phyloP scores from a whole-genome alignment of 1,284 basidiomycete genomes.

The Coriolopsis trogii region DNA sequence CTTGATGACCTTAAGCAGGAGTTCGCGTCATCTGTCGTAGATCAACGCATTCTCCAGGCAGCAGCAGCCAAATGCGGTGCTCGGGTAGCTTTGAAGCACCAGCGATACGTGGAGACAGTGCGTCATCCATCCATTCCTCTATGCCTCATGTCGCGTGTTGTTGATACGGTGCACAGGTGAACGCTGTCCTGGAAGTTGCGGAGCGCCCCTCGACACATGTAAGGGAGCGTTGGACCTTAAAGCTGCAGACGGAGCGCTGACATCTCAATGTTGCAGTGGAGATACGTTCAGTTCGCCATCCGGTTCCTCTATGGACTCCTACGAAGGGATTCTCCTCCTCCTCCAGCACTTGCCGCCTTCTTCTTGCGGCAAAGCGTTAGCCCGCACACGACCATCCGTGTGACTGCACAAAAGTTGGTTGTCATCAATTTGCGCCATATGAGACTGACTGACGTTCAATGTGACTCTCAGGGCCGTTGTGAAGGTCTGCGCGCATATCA shows the following conservation, averaged over 20 bases:
- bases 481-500: constrained; percentile 78
- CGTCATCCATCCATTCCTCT: constrained; percentile 10
- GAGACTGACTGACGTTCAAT: background rate
- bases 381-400: constrained; percentile 82
- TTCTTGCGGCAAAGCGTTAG: constrained; percentile 73
- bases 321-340: constrained; percentile 72
- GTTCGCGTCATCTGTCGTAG: constrained; percentile 46
- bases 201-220: constrained; percentile 72
- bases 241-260: no score
- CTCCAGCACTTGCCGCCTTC: constrained; percentile 68
- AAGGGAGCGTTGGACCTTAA: no score
- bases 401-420: constrained; percentile 60
- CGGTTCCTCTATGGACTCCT: constrained; percentile 76
- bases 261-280: no score
- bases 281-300: constrained; percentile 82
- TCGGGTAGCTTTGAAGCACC: constrained; percentile 47
- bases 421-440: constrained; percentile 1
- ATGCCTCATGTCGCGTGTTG: constrained; percentile 9
- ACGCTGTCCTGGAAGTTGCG: constrained; percentile 71
- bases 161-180: constrained; percentile 52
- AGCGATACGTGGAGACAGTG: constrained; percentile 55
- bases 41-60: constrained; percentile 46
- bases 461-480: constrained; percentile 61
- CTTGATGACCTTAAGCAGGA: constrained; percentile 51
- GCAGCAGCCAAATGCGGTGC: constrained; percentile 44